Conservation (phyloP, 352 stramenopile species). For the Phytophthora kernoviae region DNA sequence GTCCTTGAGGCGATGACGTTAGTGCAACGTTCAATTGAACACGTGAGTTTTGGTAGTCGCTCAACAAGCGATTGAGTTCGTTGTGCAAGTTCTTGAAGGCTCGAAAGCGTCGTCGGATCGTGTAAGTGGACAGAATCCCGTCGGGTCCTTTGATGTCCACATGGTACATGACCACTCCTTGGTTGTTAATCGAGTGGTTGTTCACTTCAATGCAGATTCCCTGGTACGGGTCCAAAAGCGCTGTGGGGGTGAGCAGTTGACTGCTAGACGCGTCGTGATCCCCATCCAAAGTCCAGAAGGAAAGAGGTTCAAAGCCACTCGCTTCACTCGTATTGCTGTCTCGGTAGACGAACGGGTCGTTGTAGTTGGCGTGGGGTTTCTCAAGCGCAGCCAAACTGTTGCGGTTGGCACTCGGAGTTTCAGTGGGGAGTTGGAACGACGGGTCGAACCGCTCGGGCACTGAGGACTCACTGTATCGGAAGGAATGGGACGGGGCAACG, state of each 20-base stretch:
- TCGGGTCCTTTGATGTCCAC: slow-evolving; percentile 85
- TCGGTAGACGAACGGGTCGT: slow-evolving; percentile 30
- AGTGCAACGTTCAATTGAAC: slow-evolving; percentile 8
- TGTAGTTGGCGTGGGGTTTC: slow-evolving; percentile 22
- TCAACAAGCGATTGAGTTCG: slow-evolving; percentile 64
- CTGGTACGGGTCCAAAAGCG: slow-evolving; percentile 61
- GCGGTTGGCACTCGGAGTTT: slow-evolving; percentile 42
- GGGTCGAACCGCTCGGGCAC: slow-evolving; percentile 52
- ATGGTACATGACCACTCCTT: slow-evolving; percentile 89
- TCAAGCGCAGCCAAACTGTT: slow-evolving; percentile 65
- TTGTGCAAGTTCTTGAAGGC: slow-evolving; percentile 83
- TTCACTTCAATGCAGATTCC: slow-evolving; percentile 73
- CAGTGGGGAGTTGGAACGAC: slow-evolving; percentile 40
- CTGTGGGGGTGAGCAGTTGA: slow-evolving; percentile 38
- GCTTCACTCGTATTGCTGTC: slow-evolving; percentile 70
- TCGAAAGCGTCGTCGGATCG: slow-evolving; percentile 79
- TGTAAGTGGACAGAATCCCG: slow-evolving; percentile 82
- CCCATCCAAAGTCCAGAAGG: slow-evolving; percentile 60
- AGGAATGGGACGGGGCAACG: slow-evolving; percentile 26
- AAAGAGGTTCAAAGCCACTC: slow-evolving; percentile 62
- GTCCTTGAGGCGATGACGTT: slow-evolving; percentile 7
- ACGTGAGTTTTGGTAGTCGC: slow-evolving; percentile 52
- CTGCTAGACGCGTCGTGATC: slow-evolving; percentile 44
- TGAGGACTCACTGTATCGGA: slow-evolving; percentile 60
- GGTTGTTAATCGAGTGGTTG: slow-evolving; percentile 71